A percentile compares a stretch with the other conserved stretches of the same genome.
phyloP scores from a whole-genome alignment of 768 basidiomycete genomes.

The Austroboletus festivus region DNA sequence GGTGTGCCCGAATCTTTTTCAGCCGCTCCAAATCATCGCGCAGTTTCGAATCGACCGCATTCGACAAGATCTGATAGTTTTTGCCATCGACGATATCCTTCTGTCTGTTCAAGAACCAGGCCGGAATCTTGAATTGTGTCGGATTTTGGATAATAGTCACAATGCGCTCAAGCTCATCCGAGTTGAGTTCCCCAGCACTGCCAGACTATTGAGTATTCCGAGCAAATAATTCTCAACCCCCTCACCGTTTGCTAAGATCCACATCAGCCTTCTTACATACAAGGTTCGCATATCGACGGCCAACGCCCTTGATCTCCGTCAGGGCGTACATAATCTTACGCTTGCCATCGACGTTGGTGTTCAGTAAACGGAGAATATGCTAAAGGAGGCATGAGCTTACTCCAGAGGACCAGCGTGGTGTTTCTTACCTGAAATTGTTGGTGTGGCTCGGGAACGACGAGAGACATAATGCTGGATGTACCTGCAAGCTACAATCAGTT shows the following conservation, averaged over 20 bases:
- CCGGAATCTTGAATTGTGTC: conserved; percentile 98
- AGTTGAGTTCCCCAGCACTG: conserved; percentile 99
- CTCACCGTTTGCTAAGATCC: conserved; percentile 96
- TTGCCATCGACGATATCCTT: conserved; percentile 98
- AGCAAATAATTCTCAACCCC: conserved; percentile 4
- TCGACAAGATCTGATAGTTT: conserved; percentile 92
- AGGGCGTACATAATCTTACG: conserved; percentile 99
- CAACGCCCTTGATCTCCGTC: conserved; percentile 99
- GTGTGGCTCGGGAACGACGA: conserved; percentile 93
- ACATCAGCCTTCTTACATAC: conserved; percentile 99
- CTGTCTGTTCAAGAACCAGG: conserved; percentile 99
- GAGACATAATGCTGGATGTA: conserved; percentile 72
- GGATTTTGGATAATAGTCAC: conserved; percentile 99
- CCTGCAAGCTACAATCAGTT: conserved; percentile 16
- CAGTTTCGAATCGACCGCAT: conserved; percentile 95
- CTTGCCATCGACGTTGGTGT: conserved; percentile 99
- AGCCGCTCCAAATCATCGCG: conserved; percentile 97
- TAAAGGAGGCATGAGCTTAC: conserved; percentile 11
- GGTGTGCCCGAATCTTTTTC: conserved; percentile 98
- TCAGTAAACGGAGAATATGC: conserved; percentile 99
- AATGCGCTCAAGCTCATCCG: conserved; percentile 97
- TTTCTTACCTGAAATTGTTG: conserved; percentile 85
- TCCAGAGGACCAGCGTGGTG: neutral
- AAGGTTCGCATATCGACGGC: conserved; percentile 96
- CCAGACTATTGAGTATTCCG: conserved; percentile 4